phyloP scores from a whole-genome alignment of 2,329 filamentous ascomycete genomes.

The Hymenoscyphus fraxineus region DNA sequence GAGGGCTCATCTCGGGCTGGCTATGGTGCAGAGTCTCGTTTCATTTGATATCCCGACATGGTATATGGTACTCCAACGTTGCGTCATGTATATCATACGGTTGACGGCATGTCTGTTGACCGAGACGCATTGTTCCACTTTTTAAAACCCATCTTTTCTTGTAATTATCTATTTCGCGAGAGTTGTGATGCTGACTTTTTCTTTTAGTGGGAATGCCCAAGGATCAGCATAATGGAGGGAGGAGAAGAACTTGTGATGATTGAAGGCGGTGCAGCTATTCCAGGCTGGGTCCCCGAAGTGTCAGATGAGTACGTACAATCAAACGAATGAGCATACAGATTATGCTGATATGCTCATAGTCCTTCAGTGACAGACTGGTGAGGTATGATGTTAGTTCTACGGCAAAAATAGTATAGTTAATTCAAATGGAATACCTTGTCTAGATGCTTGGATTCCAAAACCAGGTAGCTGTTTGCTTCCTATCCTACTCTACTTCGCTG shows the following conservation, averaged over 20 bases:
- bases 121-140: too few species aligned
- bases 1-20: not conserved
- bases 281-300: slow-evolving; percentile 17
- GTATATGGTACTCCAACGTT: too few species aligned
- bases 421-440: not conserved
- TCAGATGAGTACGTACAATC: slow-evolving; percentile 16
- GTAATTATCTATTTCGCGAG: not conserved
- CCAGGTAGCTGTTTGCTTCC: not conserved
- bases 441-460: not conserved
- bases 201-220: slow-evolving; percentile 26
- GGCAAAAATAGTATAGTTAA: not conserved
- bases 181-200: not conserved
- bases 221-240: slow-evolving; percentile 23
- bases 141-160: not conserved
- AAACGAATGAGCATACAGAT: not conserved
- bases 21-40: not conserved
- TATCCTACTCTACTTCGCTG: not conserved
- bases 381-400: not conserved
- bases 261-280: slow-evolving; percentile 21
- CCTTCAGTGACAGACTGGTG: not conserved
- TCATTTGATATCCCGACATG: not conserved
- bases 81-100: too few species aligned
- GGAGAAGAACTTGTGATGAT: slow-evolving; percentile 20
- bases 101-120: not conserved
- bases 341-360: not conserved